Evolutionary conservation across 441 rosid genomes (phyloP).

Genomic region (Erysimum pusillum): DNA sequence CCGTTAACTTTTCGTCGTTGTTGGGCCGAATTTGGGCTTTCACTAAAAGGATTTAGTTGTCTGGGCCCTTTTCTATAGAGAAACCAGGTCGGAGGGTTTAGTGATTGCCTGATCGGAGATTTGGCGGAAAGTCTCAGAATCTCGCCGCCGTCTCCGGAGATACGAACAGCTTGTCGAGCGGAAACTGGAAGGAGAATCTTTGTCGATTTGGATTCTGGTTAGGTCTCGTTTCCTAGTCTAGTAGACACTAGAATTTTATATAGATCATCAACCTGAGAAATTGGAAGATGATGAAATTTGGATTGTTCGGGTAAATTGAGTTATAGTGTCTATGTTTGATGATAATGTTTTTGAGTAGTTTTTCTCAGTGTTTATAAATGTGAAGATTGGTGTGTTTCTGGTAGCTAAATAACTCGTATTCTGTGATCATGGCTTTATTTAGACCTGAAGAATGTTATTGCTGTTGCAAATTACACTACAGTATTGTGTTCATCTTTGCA

Average conservation of each 20-base stretch:
- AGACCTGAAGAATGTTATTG: background rate
- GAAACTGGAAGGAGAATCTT: background rate
- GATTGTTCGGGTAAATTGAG: background rate
- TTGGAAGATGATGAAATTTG: background rate
- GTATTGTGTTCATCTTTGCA: too few species aligned
- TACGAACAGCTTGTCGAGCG: background rate
- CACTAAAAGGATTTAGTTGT: background rate
- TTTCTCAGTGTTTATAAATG: background rate
- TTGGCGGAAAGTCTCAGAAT: background rate
- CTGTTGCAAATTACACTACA: too few species aligned
- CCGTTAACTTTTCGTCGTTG: background rate
- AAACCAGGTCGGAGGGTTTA: background rate
- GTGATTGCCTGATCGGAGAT: background rate
- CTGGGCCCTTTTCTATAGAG: background rate
- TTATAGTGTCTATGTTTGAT: background rate
- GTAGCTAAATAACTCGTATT: background rate
- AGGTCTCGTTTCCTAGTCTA: background rate
- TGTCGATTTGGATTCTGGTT: too few species aligned
- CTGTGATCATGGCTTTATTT: background rate
- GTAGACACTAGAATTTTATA: background rate
- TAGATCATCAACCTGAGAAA: background rate
- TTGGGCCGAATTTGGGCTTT: conserved; percentile 24
- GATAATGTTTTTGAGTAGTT: background rate
- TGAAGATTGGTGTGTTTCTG: background rate
- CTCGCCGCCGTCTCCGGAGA: background rate